Evolutionary conservation across 2,329 filamentous ascomycete species (phyloP), one percentile per base, ranked within the genome.

Genomic region (Rhytidhysteron rufulum): DNA sequence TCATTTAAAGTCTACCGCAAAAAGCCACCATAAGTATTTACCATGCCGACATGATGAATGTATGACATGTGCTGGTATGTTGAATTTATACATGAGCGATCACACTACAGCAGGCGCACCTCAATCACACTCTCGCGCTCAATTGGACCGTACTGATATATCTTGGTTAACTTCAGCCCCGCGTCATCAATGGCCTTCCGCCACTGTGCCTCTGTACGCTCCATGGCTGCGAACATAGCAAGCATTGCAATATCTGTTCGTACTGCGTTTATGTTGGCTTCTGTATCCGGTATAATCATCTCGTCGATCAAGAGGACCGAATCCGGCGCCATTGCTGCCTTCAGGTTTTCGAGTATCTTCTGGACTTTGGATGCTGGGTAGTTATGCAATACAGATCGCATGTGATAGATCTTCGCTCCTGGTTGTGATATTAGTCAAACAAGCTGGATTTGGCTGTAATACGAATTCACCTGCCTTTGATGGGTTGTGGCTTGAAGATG

Each of bases 231-330:
- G 15, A 37, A 21, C 4, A 7, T 9, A 17, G 7, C 16, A 55
- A 67, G 62, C 64, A 71, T 69, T 2, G 44, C 54, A 6, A 72
- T 20, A 43, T 72, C 68, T 7, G 62, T 34, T n/a, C 54, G 50
- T 1, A 61, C 47, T 1, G 64, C 54, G 31, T 60, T 47, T 51
- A 55, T 65, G 21, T 58, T 51, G 2, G 55, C 61, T 5, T 56
- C 55, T 2, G 35, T 44, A 27, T 69, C 49, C 1, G 67, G 65
- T 8, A 73, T 33, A 4, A 71, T 64, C 18, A 67, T 37, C 9
- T 73, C 71, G 37, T 69, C 64, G 33, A 73, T 66, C 20, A 73
- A 42, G 19, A 73, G 57, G 11, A 51, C 48, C 1, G 66, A 69
- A 4, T 60, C 55, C 1, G 51, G 41, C 1, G 44, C 53, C 50